Evolutionary conservation across 371 early-diverging fungal genomes (phyloP).

Genomic region (Choanephora cucurbitarum): DNA sequence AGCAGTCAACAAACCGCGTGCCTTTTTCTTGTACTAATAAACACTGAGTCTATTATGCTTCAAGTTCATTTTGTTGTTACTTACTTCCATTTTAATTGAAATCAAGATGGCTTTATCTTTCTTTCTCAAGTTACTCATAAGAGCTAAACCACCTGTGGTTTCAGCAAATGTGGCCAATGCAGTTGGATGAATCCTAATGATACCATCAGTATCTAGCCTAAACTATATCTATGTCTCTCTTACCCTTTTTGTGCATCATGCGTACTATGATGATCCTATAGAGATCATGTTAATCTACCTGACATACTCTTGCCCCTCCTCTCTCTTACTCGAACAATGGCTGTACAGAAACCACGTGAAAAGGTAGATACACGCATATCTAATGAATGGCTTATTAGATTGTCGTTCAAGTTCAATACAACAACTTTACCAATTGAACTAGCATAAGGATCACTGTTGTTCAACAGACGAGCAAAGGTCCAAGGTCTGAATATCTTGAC

Average conservation of each 20-base stretch:
- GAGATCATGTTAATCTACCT: too few species aligned
- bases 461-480: conserved; percentile 39
- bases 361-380: conserved; percentile 51
- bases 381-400: conserved; percentile 8
- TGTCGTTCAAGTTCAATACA: too few species aligned
- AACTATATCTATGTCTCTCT: background rate
- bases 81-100: conserved; percentile 54
- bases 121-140: conserved; percentile 35
- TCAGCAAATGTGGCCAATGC: conserved; percentile 65
- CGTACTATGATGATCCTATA: conserved; percentile 34
- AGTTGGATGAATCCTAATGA: conserved; percentile 56
- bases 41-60: too few species aligned
- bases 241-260: conserved; percentile 35
- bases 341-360: conserved; percentile 51
- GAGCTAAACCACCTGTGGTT: conserved; percentile 55
- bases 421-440: conserved; percentile 40
- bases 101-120: conserved; percentile 50
- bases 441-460: conserved; percentile 44
- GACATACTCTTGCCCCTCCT: too few species aligned
- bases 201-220: background rate
- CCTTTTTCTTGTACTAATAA: conserved; percentile 48
- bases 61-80: background rate
- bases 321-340: conserved; percentile 55
- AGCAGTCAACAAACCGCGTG: conserved; percentile 49
- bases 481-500: conserved; percentile 46